phyloP scores from a whole-genome alignment of 1,139 yeast species.

The Martiniozyma asiatica region DNA sequence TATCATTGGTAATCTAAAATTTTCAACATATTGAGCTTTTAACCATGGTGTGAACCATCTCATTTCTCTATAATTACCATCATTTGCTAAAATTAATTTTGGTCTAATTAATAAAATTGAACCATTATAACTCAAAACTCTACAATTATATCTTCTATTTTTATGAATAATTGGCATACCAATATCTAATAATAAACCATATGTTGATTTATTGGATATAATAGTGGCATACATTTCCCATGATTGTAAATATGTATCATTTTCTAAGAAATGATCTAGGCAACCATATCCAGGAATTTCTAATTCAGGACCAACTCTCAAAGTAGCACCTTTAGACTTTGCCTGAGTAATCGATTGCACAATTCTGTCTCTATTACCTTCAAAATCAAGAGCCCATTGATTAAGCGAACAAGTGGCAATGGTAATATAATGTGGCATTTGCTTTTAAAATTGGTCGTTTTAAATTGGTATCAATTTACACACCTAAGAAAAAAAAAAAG shows the following conservation, averaged over 20 bases:
- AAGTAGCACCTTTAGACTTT: constrained; percentile 58
- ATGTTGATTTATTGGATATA: constrained; percentile 49
- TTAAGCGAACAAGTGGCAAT: constrained; percentile 63
- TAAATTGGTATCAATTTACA: not conserved
- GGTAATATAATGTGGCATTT: constrained; percentile 46
- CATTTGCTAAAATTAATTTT: constrained; percentile 84
- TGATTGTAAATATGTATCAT: constrained; percentile 76
- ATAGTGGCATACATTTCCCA: constrained; percentile 91
- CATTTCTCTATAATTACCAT: constrained; percentile 97
- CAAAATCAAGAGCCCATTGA: constrained; percentile 98
- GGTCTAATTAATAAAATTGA: constrained; percentile 80
- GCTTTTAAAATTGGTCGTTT: not conserved
- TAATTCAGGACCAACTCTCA: constrained; percentile 94
- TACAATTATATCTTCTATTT: constrained; percentile 81
- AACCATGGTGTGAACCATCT: constrained; percentile 94
- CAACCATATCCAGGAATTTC: constrained; percentile 95
- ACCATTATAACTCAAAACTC: constrained; percentile 71
- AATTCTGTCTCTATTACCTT: constrained; percentile 90
- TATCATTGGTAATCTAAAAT: constrained; percentile 54
- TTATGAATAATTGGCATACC: constrained; percentile 93
- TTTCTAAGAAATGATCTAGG: constrained; percentile 86
- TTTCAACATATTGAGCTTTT: constrained; percentile 62
- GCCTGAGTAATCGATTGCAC: constrained; percentile 69
- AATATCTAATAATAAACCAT: constrained; percentile 71
- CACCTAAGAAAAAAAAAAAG: not conserved